phyloP scores from a whole-genome alignment of 352 stramenopile genomes.

The Phytophthora megakarya region DNA sequence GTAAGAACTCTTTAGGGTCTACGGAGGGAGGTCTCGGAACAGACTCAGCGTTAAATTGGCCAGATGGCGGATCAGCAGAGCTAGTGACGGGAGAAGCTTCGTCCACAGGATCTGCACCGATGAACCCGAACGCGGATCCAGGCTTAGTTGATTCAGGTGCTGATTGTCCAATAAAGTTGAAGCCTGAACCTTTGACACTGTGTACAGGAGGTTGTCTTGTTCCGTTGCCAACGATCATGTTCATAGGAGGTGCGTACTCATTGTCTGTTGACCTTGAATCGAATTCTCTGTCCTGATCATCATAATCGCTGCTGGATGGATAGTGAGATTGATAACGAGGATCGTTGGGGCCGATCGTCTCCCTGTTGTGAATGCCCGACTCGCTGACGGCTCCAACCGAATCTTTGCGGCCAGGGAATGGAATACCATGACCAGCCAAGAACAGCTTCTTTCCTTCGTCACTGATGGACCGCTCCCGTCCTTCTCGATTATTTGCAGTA shows the following conservation, averaged over 20 bases:
- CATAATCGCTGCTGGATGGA: constrained; percentile 59
- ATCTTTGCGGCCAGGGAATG: constrained; percentile 25
- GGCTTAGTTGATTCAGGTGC: constrained; percentile 18
- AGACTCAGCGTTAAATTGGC: constrained; percentile 40
- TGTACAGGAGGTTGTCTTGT: constrained; percentile 29
- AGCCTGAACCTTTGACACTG: constrained; percentile 32
- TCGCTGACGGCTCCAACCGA: constrained; percentile 43
- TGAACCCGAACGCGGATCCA: constrained; percentile 83
- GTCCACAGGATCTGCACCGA: constrained; percentile 51
- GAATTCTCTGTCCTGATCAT: constrained; percentile 57
- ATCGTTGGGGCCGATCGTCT: constrained; percentile 42
- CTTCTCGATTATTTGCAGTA: constrained; percentile 71
- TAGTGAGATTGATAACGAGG: constrained; percentile 52
- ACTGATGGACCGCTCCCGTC: constrained; percentile 75
- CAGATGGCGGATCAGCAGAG: constrained; percentile 51
- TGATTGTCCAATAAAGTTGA: constrained; percentile 40
- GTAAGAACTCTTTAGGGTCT: constrained; percentile 63
- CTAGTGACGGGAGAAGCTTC: constrained; percentile 52
- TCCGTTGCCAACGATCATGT: constrained; percentile 27
- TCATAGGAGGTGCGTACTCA: constrained; percentile 50
- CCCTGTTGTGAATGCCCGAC: constrained; percentile 26
- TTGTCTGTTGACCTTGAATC: constrained; percentile 54
- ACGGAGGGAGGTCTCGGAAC: constrained; percentile 39
- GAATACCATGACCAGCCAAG: constrained; percentile 53
- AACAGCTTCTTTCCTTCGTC: constrained; percentile 88